Evolutionary conservation across 2,329 filamentous ascomycete species (phyloP).

Genomic region (Ophiostoma pallidulum): DNA sequence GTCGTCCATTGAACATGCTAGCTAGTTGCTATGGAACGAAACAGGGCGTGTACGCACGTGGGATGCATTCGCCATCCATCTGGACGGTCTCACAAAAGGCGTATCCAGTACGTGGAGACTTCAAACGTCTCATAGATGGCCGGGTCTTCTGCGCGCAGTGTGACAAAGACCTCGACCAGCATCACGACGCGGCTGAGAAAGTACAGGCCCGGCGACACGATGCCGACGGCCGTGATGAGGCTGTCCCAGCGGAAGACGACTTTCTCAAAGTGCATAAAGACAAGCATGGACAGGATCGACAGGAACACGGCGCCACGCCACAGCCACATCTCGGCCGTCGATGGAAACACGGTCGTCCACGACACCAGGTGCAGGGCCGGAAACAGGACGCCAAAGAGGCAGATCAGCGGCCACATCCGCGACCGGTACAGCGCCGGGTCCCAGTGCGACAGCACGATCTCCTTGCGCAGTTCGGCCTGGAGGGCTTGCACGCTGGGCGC

Average conservation of each 20-base stretch:
- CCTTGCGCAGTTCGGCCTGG: not conserved
- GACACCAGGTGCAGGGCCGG: not conserved
- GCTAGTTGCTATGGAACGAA: too few relatives aligned
- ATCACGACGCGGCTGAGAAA: not conserved
- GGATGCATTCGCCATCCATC: too few relatives aligned
- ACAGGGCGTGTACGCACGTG: too few relatives aligned
- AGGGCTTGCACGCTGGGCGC: not conserved
- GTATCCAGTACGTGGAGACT: not conserved
- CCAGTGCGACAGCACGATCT: not conserved
- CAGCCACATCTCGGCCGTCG: not conserved
- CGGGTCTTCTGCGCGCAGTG: slow-evolving; percentile 1
- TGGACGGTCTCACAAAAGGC: slow-evolving; percentile 1
- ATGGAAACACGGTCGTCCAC: not conserved
- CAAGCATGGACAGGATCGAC: not conserved
- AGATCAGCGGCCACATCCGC: not conserved
- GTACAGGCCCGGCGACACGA: not conserved
- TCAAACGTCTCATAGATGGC: not conserved
- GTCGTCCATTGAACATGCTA: too few relatives aligned
- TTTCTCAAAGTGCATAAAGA: slow-evolving; percentile 3
- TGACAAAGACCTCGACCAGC: slow-evolving; percentile 1
- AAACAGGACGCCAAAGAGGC: not conserved
- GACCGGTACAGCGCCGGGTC: not conserved
- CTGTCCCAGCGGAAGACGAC: slow-evolving; percentile 1
- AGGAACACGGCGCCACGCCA: not conserved
- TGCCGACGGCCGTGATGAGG: not conserved